These are phyloP conservation scores for Blastocladiella emersonii DNA, from an alignment of 371 early-diverging fungal species.

Conservation along the genomic window DNA sequence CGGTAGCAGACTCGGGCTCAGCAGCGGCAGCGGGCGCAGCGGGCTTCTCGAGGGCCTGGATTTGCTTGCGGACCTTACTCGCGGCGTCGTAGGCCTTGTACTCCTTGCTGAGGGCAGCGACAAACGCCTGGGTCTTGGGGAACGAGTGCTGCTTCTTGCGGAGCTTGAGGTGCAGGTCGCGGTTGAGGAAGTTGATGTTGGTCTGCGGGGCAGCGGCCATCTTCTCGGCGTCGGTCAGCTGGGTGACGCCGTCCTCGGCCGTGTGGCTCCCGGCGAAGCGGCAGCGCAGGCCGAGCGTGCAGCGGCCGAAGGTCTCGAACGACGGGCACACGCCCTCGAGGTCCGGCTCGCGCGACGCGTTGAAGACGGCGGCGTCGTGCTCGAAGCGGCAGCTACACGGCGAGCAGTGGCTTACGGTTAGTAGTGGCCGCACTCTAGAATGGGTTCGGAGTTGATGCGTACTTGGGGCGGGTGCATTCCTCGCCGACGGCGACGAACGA, in stretches of 20 bases:
- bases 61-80: no score
- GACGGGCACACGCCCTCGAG: conserved; percentile 55
- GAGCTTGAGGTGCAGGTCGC: conserved; percentile 33
- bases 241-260: conserved; percentile 28
- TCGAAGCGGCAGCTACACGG: neutral
- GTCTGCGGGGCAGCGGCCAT: conserved; percentile 8
- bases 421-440: neutral
- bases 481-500: conserved; percentile 27
- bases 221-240: conserved; percentile 27
- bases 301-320: conserved; percentile 57
- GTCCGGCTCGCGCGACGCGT: conserved; percentile 43
- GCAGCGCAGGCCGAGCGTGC: conserved; percentile 59
- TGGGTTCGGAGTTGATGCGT: conserved; percentile 36
- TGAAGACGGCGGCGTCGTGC: conserved; percentile 24
- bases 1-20: conserved; percentile 4
- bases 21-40: conserved; percentile 1
- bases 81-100: conserved; percentile 16
- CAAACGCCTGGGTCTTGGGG: conserved; percentile 24
- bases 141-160: conserved; percentile 27
- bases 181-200: conserved; percentile 21
- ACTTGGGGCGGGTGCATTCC: conserved; percentile 46
- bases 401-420: no score
- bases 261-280: conserved; percentile 59
- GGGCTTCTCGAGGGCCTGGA: no score
- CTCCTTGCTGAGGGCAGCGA: conserved; percentile 25